These are phyloP conservation scores for Acaromyces ingoldii DNA, from an alignment of 1,284 basidiomycete genomes.

Conservation along the genomic window DNA sequence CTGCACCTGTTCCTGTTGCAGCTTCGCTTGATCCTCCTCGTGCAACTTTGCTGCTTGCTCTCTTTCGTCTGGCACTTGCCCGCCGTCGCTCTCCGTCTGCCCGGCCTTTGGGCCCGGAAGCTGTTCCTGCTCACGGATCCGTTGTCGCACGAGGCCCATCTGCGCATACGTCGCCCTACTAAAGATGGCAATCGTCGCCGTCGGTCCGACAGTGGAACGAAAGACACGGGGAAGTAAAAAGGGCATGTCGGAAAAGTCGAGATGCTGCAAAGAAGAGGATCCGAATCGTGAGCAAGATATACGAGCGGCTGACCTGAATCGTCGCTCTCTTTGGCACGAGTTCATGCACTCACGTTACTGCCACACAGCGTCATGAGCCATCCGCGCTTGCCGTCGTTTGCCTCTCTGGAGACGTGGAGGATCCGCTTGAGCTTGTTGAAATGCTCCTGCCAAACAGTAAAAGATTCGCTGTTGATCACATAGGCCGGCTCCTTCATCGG, in stretches of 20 bases:
- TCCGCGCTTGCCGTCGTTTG: constrained; percentile 17
- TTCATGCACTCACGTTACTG: no score
- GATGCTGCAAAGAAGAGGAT: no score
- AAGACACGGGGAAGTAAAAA: constrained; percentile 36
- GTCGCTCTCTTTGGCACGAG: no score
- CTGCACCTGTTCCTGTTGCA: no score
- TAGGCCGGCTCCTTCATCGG: constrained; percentile 26
- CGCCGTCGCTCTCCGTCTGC: neutral
- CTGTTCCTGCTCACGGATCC: neutral
- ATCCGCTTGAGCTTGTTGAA: constrained; percentile 28
- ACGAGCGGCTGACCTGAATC: no score
- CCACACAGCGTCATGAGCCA: constrained; percentile 39
- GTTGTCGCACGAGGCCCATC: constrained; percentile 23
- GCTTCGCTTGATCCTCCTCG: neutral
- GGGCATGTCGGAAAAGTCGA: constrained; percentile 39
- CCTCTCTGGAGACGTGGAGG: constrained; percentile 15
- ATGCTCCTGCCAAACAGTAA: constrained; percentile 35
- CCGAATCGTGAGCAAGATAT: no score
- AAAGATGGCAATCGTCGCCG: constrained; percentile 28
- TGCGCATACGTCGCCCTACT: constrained; percentile 23
- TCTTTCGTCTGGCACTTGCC: neutral
- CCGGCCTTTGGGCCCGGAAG: neutral
- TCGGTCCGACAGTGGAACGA: constrained; percentile 29
- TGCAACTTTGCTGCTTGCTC: neutral
- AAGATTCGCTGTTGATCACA: constrained; percentile 40